phyloP scores from a whole-genome alignment of 2,329 filamentous ascomycete genomes.

The Corynespora cassiicola region DNA sequence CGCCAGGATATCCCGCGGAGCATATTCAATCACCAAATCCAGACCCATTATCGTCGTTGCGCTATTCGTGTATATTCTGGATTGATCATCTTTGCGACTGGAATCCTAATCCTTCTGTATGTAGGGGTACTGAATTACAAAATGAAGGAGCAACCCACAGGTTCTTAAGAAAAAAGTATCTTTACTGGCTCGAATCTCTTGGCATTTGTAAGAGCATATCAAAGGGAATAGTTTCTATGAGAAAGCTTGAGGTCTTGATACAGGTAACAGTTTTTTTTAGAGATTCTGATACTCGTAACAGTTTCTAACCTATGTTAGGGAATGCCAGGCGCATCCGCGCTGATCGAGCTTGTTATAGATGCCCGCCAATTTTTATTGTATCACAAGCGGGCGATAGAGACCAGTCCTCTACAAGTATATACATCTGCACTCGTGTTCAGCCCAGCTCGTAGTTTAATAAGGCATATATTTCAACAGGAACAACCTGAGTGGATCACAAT shows the following conservation, averaged over 20 bases:
- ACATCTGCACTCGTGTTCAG: constrained; percentile 21
- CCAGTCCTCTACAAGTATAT: constrained; percentile 22
- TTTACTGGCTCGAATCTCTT: constrained; percentile 3
- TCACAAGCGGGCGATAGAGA: constrained; percentile 7
- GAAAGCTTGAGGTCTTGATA: constrained; percentile 8
- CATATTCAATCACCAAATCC: constrained; percentile 24
- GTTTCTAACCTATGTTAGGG: too few species aligned
- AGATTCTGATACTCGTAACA: too few species aligned
- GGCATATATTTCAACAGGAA: constrained; percentile 2
- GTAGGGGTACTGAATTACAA: too few species aligned
- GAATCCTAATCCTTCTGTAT: not conserved
- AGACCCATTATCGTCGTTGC: constrained; percentile 28
- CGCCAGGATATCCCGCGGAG: constrained; percentile 19
- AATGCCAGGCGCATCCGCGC: not conserved
- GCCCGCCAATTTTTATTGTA: constrained; percentile 2
- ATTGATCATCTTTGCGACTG: constrained; percentile 36
- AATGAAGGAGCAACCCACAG: too few species aligned
- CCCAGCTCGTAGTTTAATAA: constrained; percentile 14
- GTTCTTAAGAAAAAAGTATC: constrained; percentile 10
- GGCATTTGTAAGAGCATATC: constrained; percentile 3
- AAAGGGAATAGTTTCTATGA: constrained; percentile 10
- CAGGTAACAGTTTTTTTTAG: too few species aligned
- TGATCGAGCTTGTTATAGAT: constrained; percentile 3
- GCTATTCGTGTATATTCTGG: constrained; percentile 42
- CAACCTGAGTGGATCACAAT: constrained; percentile 8